Evolutionary conservation across 371 early-diverging fungal genomes (phyloP).

Genomic region (Parasitella parasitica): DNA sequence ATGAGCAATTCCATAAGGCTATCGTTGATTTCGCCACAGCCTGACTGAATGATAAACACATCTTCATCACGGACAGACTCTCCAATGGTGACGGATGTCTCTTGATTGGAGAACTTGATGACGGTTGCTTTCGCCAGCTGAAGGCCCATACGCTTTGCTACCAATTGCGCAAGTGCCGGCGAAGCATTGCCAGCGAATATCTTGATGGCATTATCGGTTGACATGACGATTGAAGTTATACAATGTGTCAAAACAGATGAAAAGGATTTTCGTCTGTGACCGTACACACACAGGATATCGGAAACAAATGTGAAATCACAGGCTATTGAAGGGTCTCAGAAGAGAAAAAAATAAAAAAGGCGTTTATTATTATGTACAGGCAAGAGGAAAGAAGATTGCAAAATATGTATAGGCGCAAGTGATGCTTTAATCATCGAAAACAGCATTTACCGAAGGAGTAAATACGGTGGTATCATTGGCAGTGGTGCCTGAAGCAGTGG

Average conservation of each 20-base stretch:
- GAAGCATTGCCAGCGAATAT: slow-evolving; percentile 97
- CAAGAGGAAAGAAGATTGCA: background rate
- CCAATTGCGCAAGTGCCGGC: slow-evolving; percentile 86
- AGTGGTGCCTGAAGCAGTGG: background rate
- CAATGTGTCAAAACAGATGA: background rate
- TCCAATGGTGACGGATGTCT: slow-evolving; percentile 94
- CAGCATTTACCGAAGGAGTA: slow-evolving; percentile 38
- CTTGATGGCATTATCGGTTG: slow-evolving; percentile 69
- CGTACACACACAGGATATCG: background rate
- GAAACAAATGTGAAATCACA: background rate
- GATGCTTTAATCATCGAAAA: slow-evolving; percentile 28
- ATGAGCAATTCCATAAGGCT: slow-evolving; percentile 95
- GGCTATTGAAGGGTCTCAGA: background rate
- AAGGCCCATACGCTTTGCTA: slow-evolving; percentile 87
- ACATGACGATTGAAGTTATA: slow-evolving; percentile 17
- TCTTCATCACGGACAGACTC: slow-evolving; percentile 96
- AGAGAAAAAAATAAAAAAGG: background rate
- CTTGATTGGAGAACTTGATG: slow-evolving; percentile 95
- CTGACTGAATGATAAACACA: slow-evolving; percentile 88
- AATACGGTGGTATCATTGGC: slow-evolving; percentile 13
- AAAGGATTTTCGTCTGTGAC: background rate
- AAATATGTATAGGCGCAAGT: background rate
- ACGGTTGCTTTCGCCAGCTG: slow-evolving; percentile 89
- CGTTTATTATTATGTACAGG: background rate
- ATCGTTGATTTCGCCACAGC: slow-evolving; percentile 92